These are phyloP conservation scores for Mycena epipterygia DNA, from an alignment of 768 basidiomycete species.

Conservation along the genomic window DNA sequence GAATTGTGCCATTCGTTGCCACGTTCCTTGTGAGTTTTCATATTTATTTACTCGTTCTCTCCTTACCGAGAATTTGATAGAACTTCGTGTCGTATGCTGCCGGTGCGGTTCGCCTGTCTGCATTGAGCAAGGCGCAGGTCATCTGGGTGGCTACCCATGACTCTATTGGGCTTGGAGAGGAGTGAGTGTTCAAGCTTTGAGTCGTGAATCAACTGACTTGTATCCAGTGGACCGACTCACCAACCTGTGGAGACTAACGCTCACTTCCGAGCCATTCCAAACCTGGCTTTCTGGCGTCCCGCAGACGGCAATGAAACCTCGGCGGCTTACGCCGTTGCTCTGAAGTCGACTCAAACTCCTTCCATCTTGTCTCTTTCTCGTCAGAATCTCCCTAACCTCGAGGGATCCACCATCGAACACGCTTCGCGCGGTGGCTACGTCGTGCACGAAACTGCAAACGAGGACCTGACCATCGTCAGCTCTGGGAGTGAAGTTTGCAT, in stretches of 20 bases:
- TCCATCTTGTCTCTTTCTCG: conserved; percentile 88
- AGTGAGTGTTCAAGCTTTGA: conserved; percentile 45
- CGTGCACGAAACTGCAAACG: conserved; percentile 81
- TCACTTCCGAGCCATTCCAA: conserved; percentile 91
- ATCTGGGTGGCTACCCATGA: conserved; percentile 99
- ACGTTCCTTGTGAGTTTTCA: conserved; percentile 83
- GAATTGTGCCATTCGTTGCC: conserved; percentile 89
- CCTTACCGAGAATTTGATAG: conserved; percentile 49
- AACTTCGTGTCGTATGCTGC: conserved; percentile 96
- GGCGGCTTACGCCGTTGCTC: conserved; percentile 86
- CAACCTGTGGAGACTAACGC: conserved; percentile 93
- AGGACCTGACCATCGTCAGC: conserved; percentile 91
- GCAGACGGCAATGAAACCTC: conserved; percentile 99
- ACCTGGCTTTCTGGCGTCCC: conserved; percentile 93
- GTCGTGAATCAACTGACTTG: conserved; percentile 6
- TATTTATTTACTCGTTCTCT: not conserved
- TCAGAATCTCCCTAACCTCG: conserved; percentile 95
- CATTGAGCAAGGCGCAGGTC: conserved; percentile 89
- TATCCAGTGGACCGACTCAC: conserved; percentile 83
- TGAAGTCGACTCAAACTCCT: conserved; percentile 82
- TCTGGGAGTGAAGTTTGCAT: conserved; percentile 92
- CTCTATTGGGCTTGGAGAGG: conserved; percentile 92
- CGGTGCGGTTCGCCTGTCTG: conserved; percentile 92
- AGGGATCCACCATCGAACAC: conserved; percentile 86
- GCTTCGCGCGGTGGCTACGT: conserved; percentile 92